These are phyloP conservation scores for Carpinus viminea DNA, from an alignment of 306 rosid genomes.

Conservation along the genomic window DNA sequence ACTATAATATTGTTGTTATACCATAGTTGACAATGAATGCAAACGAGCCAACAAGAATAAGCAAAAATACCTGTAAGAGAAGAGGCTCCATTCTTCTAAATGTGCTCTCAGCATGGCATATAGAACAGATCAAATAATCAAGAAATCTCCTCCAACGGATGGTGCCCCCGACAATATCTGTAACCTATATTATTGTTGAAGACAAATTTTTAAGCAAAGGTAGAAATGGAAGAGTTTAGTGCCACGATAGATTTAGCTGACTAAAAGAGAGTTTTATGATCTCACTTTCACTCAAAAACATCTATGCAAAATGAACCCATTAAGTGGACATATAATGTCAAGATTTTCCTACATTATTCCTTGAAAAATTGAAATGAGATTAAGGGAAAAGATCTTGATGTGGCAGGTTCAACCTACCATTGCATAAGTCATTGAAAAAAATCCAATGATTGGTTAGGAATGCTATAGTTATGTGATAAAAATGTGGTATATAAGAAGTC, in stretches of 20 bases:
- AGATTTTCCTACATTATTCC: background rate
- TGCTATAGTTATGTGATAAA: too few relatives aligned
- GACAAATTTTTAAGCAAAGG: conserved; percentile 4
- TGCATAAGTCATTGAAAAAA: too few relatives aligned
- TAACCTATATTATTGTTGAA: conserved; percentile 50
- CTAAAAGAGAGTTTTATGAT: background rate
- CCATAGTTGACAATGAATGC: background rate
- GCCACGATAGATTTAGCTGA: background rate
- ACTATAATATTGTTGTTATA: background rate
- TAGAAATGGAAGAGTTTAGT: conserved; percentile 1
- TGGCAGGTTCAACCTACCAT: too few relatives aligned
- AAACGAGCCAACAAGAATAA: conserved; percentile 14
- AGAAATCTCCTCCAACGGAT: conserved; percentile 93
- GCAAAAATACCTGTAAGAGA: conserved; percentile 67
- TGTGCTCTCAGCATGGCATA: conserved; percentile 61
- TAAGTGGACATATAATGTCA: background rate
- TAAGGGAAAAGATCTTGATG: background rate
- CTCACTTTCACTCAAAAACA: background rate
- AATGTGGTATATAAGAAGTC: too few relatives aligned
- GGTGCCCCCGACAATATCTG: conserved; percentile 82
- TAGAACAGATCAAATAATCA: conserved; percentile 75
- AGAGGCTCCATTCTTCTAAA: conserved; percentile 73
- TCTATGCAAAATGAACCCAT: background rate
- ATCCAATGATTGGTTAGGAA: too few relatives aligned
- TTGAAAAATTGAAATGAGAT: background rate